Percentiles rank a stretch among this genome's conserved stretches.
Evolutionary conservation across 306 rosid genomes (phyloP).

Genomic region (Astragalus glycyphyllos): DNA sequence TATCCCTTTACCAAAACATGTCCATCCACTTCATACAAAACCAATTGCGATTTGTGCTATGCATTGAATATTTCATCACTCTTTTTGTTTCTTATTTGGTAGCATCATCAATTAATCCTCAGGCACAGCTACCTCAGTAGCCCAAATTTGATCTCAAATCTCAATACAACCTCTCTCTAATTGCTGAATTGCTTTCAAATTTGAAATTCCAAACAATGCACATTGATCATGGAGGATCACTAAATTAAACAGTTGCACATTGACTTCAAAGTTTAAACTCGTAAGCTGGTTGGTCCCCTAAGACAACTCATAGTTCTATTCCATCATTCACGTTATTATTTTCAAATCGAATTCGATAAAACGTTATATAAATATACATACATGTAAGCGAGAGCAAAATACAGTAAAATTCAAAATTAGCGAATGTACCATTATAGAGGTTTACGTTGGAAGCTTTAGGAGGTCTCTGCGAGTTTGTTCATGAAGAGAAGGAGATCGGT

Average conservation of each 20-base stretch:
- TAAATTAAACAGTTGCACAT: constrained; percentile 6
- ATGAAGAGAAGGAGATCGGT: constrained; percentile 37
- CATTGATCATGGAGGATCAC: constrained; percentile 26
- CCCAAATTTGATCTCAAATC: constrained; percentile 17
- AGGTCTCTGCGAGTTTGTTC: constrained; percentile 40
- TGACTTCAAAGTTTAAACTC: neutral
- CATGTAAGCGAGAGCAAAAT: constrained; percentile 13
- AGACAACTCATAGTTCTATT: constrained; percentile 11
- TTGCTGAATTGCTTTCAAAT: constrained; percentile 19
- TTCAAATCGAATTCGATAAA: neutral
- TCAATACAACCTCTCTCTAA: neutral
- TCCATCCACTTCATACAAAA: constrained; percentile 12
- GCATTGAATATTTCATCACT: constrained; percentile 17
- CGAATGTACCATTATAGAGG: constrained; percentile 63
- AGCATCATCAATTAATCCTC: neutral
- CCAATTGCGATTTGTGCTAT: constrained; percentile 8
- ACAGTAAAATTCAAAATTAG: constrained; percentile 6
- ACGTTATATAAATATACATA: neutral
- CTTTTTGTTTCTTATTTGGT: constrained; percentile 1
- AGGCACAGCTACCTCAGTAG: constrained; percentile 12
- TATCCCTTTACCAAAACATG: constrained; percentile 4
- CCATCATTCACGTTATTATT: neutral
- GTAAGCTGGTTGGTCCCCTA: neutral
- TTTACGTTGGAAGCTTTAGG: constrained; percentile 44
- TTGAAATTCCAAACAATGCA: constrained; percentile 15